Conservation (phyloP, 305 asterid genomes). For the Rubia peregrina region DNA sequence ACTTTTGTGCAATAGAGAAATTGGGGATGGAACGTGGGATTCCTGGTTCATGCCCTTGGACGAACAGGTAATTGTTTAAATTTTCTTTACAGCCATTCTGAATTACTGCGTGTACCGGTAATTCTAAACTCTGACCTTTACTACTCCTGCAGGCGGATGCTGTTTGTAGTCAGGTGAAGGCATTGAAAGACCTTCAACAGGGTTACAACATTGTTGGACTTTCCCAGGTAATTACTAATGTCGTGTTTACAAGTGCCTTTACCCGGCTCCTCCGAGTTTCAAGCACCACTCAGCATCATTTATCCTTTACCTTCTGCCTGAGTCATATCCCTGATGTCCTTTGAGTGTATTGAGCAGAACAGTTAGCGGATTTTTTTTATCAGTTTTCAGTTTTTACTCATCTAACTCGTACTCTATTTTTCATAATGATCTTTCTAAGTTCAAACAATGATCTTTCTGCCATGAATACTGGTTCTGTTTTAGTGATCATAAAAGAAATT, state of each 20-base stretch:
- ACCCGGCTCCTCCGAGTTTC: neutral
- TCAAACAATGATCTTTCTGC: neutral
- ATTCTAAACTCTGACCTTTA: slow-evolving; percentile 17
- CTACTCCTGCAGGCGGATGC: slow-evolving; percentile 60
- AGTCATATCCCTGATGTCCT: neutral
- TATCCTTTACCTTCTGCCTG: neutral
- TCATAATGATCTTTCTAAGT: too few species aligned
- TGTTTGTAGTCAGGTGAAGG: slow-evolving; percentile 82
- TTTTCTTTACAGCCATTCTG: neutral
- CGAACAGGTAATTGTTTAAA: slow-evolving; percentile 47
- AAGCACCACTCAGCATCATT: neutral
- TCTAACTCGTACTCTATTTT: too few species aligned
- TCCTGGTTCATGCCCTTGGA: slow-evolving; percentile 87
- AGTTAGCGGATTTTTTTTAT: neutral
- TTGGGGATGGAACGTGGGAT: slow-evolving; percentile 91
- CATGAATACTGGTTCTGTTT: neutral
- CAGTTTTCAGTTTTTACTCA: neutral
- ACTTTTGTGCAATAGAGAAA: slow-evolving; percentile 46
- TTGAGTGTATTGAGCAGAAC: neutral
- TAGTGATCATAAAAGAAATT: neutral
- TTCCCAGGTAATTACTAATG: slow-evolving; percentile 58
- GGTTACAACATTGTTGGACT: slow-evolving; percentile 97
- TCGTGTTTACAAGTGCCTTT: too few species aligned
- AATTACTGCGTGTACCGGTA: neutral
- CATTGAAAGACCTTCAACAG: slow-evolving; percentile 64